Evolutionary conservation across 306 rosid genomes (phyloP).

Genomic region (Dryas alaskensis): DNA sequence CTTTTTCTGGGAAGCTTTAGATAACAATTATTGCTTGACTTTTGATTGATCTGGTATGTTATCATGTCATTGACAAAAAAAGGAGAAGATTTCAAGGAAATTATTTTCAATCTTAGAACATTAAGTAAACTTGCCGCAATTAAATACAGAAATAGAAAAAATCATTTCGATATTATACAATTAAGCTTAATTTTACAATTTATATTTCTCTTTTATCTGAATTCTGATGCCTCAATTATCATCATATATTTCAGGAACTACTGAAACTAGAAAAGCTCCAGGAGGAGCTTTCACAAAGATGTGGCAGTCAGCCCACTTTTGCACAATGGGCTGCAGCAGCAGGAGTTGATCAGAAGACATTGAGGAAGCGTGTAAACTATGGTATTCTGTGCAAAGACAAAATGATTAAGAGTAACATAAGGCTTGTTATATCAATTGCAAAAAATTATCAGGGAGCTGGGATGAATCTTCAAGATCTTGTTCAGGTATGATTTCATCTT

Average conservation of each 20-base stretch:
- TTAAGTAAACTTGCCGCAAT: neutral
- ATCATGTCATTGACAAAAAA: neutral
- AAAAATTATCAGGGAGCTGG: conserved; percentile 89
- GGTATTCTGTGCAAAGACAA: conserved; percentile 83
- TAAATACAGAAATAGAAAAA: neutral
- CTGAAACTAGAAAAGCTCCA: conserved; percentile 79
- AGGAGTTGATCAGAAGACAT: conserved; percentile 73
- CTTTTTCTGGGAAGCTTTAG: neutral
- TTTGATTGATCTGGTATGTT: neutral
- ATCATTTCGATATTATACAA: neutral
- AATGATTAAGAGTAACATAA: conserved; percentile 90
- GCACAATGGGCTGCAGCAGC: conserved; percentile 97
- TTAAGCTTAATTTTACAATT: neutral
- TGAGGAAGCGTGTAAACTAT: conserved; percentile 69
- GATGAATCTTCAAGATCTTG: conserved; percentile 94
- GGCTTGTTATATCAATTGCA: conserved; percentile 95
- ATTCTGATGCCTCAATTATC: conserved; percentile 30
- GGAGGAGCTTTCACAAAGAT: conserved; percentile 72
- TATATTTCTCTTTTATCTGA: conserved; percentile 21
- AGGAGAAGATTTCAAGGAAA: neutral
- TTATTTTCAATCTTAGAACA: neutral
- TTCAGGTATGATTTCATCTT: conserved; percentile 59
- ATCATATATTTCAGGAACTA: conserved; percentile 57
- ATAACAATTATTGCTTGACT: neutral
- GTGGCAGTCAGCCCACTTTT: conserved; percentile 64